A percentile compares a stretch with the other conserved stretches of the same genome.
phyloP scores from a whole-genome alignment of 2,329 filamentous ascomycete genomes.

The Waltergamsia citrina region DNA sequence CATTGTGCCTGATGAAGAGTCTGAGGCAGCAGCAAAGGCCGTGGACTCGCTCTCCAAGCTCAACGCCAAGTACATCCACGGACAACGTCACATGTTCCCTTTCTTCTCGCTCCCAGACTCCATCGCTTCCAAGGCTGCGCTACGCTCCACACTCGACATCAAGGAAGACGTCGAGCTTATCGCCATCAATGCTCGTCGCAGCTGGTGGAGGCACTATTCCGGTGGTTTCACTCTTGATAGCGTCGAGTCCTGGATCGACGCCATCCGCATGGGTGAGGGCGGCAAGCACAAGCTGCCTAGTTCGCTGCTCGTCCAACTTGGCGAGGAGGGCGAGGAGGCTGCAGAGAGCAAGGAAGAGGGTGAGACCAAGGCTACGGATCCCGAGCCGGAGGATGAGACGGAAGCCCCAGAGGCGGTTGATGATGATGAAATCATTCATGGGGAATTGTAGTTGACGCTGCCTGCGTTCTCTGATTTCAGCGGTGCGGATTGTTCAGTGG shows the following conservation, averaged over 20 bases:
- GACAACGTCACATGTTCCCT: conserved; percentile 65
- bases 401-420: conserved; percentile 14
- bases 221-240: conserved; percentile 48
- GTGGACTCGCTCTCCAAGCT: conserved; percentile 61
- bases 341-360: conserved; percentile 7
- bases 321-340: conserved; percentile 23
- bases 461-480: too few relatives aligned
- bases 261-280: conserved; percentile 83
- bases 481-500: too few relatives aligned
- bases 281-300: conserved; percentile 66
- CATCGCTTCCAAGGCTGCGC: conserved; percentile 29
- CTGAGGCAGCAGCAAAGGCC: conserved; percentile 43
- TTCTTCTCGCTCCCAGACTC: conserved; percentile 65
- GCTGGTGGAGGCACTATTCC: conserved; percentile 75
- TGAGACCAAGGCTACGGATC: conserved; percentile 11
- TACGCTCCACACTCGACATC: conserved; percentile 44
- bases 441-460: conserved; percentile 14
- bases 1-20: conserved; percentile 48
- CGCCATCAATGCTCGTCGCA: conserved; percentile 74
- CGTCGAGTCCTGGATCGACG: conserved; percentile 81
- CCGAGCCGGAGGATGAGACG: conserved; percentile 16
- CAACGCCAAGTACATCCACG: conserved; percentile 62
- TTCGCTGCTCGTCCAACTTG: conserved; percentile 42
- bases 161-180: conserved; percentile 58
- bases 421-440: conserved; percentile 9